Evolutionary conservation across 1,284 basidiomycete species (phyloP), one percentile per base, ranked within the genome.

Genomic region (Sanghuangporus sanghuang): DNA sequence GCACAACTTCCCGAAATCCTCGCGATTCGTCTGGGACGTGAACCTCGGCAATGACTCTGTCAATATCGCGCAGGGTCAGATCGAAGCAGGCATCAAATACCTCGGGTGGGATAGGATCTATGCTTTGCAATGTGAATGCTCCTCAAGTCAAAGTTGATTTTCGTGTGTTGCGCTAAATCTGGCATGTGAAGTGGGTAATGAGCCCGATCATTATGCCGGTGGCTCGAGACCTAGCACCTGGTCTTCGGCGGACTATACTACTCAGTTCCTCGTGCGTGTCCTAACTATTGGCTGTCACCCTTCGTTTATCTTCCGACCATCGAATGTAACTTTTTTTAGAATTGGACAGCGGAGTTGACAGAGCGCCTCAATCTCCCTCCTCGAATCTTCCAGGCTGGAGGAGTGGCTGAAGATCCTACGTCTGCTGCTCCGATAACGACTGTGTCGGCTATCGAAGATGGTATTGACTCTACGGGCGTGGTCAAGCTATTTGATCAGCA

Each of bases 21-120:
- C 75, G 2, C 67, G 68, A n/a, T 71, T 74, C 59, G 68, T 75
- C 9, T 67, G 72, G 32, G 71, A 70, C 39, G 71, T 75, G 6
- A 77, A 77, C 64, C 69, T 77, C 9, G 75, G 74, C 1, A 77
- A 77, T 59, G 68, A 74, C 65, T 74, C 74, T 6, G 68, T 75
- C 53, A 64, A 66, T 9, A 72, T 75, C 40, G 75, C 75, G 6
- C 68, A 71, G 36, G 68, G 70, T 36, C 68, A 75, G 62, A 69
- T 75, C 8, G 59, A 66, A 35, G 74, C 74, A n/a, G 71, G 71
- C 2, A 66, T 75, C 32, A 64, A 73, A 39, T 63, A 72, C 59
- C 62, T 76, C 35, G 73, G 74, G 2, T 70, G 69, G 68, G 68
- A 74, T 52, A 56, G 72, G 39, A 73, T 76, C 42, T 70, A 70